Conservation (phyloP, 345 rosid species). For the Acer yangbiense region DNA sequence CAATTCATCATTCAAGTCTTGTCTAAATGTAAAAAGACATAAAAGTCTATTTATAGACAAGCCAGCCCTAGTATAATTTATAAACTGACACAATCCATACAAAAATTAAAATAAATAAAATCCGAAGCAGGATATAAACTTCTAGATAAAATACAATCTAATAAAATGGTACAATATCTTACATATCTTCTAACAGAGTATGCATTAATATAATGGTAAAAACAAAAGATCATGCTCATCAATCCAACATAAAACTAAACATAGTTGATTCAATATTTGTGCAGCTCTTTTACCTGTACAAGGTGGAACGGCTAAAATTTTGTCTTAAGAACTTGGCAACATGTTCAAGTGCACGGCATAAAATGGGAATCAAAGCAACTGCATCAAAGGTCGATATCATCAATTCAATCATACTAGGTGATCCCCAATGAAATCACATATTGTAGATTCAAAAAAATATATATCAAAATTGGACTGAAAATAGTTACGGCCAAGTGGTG, state of each 20-base stretch:
- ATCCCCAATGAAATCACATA: background rate
- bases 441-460: background rate
- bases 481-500: constrained; percentile 12
- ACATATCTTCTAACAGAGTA: background rate
- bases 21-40: background rate
- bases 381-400: constrained; percentile 25
- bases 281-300: constrained; percentile 62
- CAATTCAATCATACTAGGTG: constrained; percentile 12
- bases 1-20: background rate
- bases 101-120: too few species aligned
- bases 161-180: too few species aligned
- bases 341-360: constrained; percentile 78
- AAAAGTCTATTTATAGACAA: background rate
- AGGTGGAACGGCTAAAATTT: constrained; percentile 75
- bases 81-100: background rate
- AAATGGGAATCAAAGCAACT: constrained; percentile 93
- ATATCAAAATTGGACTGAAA: background rate
- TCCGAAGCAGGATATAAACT: background rate
- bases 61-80: background rate
- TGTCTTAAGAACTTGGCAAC: constrained; percentile 88
- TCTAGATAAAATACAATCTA: too few species aligned
- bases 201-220: background rate
- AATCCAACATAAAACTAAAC: constrained; percentile 15
- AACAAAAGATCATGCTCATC: background rate
- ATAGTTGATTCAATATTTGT: background rate